phyloP scores from a whole-genome alignment of 2,329 filamentous ascomycete genomes.

The Arthroderma uncinatum region DNA sequence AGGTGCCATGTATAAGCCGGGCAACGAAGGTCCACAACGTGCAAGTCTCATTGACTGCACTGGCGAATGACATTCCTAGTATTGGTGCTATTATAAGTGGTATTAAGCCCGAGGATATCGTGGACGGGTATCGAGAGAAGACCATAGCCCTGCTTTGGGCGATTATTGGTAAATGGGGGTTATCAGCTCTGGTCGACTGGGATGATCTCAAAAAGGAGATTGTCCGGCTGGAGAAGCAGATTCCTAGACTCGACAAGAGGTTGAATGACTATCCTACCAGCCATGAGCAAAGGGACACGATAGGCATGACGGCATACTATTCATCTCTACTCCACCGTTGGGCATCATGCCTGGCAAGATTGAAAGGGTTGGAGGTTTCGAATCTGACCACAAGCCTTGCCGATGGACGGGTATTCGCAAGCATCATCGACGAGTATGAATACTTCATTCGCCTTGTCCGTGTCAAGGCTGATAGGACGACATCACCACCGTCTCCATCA shows the following conservation, averaged over 20 bases:
- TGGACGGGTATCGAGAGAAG: conserved; percentile 54
- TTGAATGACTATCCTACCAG: conserved; percentile 14
- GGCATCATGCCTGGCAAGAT: conserved; percentile 42
- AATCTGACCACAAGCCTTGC: conserved; percentile 51
- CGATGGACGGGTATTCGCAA: conserved; percentile 42
- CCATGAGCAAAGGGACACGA: conserved; percentile 20
- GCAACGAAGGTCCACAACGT: conserved; percentile 50
- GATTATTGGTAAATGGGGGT: conserved; percentile 47
- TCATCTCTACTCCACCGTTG: conserved; percentile 43
- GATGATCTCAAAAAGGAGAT: conserved; percentile 44
- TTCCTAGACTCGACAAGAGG: conserved; percentile 9
- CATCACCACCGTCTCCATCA: not conserved
- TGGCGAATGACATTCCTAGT: conserved; percentile 34
- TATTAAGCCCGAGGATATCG: conserved; percentile 47
- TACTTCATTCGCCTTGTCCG: not conserved
- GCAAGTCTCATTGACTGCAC: conserved; percentile 44
- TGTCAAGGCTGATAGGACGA: not conserved
- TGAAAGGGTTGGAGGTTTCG: conserved; percentile 36
- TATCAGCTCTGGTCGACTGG: conserved; percentile 46
- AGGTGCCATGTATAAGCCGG: conserved; percentile 45
- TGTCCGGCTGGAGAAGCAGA: not conserved
- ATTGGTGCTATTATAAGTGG: conserved; percentile 32
- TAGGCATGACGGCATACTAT: conserved; percentile 20
- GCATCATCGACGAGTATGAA: conserved; percentile 49
- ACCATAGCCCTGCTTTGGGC: conserved; percentile 51